These are phyloP conservation scores for Epichloe bromicola DNA, from an alignment of 2,329 filamentous ascomycete species.

Conservation along the genomic window DNA sequence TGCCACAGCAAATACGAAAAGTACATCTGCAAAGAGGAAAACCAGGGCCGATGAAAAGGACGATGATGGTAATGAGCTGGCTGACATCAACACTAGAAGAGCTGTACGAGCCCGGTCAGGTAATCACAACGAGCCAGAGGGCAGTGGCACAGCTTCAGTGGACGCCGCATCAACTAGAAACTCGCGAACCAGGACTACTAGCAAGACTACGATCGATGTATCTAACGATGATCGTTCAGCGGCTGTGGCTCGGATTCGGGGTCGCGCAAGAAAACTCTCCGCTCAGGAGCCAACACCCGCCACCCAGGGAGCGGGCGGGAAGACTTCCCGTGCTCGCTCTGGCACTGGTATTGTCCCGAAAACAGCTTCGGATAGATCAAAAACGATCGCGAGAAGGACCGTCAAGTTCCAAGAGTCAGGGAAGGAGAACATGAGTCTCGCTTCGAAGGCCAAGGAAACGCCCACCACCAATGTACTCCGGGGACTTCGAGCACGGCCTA, in stretches of 20 bases:
- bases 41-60: constrained; percentile 39
- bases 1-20: constrained; percentile 20
- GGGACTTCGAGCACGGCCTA: constrained; percentile 27
- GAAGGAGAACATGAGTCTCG: constrained; percentile 47
- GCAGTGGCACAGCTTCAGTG: constrained; percentile 2
- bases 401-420: constrained; percentile 53
- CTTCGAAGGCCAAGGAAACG: constrained; percentile 23
- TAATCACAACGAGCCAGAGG: constrained; percentile 23
- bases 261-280: constrained; percentile 29
- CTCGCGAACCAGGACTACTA: constrained; percentile 15
- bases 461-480: constrained; percentile 17
- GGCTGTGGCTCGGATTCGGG: constrained; percentile 18
- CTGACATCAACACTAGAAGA: constrained; percentile 21
- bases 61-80: constrained; percentile 26
- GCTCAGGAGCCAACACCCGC: constrained; percentile 13
- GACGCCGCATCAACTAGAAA: background rate
- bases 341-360: constrained; percentile 15
- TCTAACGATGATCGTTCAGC: constrained; percentile 11
- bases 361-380: constrained; percentile 20
- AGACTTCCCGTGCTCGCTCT: constrained; percentile 16
- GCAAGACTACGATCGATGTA: constrained; percentile 15
- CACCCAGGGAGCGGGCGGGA: constrained; percentile 18
- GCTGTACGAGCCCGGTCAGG: constrained; percentile 28
- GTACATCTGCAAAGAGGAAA: constrained; percentile 33
- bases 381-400: constrained; percentile 41